Percentiles rank a stretch among this genome's conserved stretches.
Conservation (phyloP, 108 stramenopile species). For the Cylindrotheca fusiformis region DNA sequence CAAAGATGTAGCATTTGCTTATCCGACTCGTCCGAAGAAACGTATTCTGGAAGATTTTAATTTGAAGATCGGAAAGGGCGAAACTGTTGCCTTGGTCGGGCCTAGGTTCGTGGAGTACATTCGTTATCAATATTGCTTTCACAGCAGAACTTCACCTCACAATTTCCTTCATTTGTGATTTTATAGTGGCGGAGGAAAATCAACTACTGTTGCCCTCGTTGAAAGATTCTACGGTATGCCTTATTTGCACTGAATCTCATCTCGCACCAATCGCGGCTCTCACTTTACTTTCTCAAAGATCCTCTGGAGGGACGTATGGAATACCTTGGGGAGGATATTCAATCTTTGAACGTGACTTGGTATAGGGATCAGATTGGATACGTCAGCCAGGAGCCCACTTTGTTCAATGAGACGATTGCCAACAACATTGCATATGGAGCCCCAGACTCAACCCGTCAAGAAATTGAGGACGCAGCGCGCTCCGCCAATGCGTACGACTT, state of each 20-base stretch:
- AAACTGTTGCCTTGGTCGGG: constrained; percentile 50
- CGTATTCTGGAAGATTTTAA: constrained; percentile 32
- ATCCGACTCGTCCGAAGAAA: constrained; percentile 73
- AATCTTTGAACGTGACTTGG: constrained; percentile 55
- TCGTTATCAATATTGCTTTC: neutral
- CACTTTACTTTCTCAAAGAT: no score
- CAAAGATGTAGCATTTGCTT: constrained; percentile 80
- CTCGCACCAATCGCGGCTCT: neutral
- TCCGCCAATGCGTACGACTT: constrained; percentile 81
- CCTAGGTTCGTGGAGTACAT: neutral
- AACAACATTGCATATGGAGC: constrained; percentile 85
- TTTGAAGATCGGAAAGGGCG: constrained; percentile 41
- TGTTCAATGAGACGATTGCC: constrained; percentile 70
- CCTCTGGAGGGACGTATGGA: constrained; percentile 42
- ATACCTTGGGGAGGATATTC: constrained; percentile 69
- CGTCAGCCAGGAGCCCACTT: constrained; percentile 63
- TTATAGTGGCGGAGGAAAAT: constrained; percentile 78
- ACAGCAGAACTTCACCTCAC: neutral
- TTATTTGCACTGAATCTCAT: neutral
- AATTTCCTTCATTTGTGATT: neutral
- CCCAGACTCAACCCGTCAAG: constrained; percentile 35
- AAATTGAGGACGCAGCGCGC: constrained; percentile 70
- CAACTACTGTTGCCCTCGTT: constrained; percentile 76
- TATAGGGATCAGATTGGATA: constrained; percentile 45
- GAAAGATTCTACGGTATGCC: constrained; percentile 91